phyloP scores from a whole-genome alignment of 768 basidiomycete genomes.

The Mycena albidolilacea region DNA sequence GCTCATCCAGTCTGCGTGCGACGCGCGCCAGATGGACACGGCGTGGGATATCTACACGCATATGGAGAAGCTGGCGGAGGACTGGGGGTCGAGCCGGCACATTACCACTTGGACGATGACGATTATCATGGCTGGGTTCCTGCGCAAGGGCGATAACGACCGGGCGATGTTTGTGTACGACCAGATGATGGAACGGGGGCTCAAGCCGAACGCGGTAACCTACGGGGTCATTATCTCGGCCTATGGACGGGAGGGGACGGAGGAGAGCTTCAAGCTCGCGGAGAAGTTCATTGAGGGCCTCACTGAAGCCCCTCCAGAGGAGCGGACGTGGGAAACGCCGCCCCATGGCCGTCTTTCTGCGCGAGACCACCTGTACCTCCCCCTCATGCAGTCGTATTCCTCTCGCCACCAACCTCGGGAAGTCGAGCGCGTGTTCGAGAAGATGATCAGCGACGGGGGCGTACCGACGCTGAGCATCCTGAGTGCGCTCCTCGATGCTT shows the following conservation, averaged over 20 bases:
- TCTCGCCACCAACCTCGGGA: constrained; percentile 60
- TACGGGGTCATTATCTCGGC: constrained; percentile 77
- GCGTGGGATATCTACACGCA: constrained; percentile 78
- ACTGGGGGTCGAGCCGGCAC: constrained; percentile 55
- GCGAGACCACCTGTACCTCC: constrained; percentile 71
- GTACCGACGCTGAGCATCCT: constrained; percentile 72
- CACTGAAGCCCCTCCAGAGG: constrained; percentile 51
- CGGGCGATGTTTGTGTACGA: constrained; percentile 78
- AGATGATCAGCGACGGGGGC: constrained; percentile 68
- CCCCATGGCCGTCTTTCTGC: constrained; percentile 57
- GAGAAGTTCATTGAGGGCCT: constrained; percentile 75
- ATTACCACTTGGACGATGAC: constrained; percentile 77
- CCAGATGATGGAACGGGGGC: constrained; percentile 76
- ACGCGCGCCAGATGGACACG: constrained; percentile 72
- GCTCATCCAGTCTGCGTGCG: constrained; percentile 86
- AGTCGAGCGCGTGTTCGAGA: constrained; percentile 69
- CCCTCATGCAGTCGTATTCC: constrained; percentile 71
- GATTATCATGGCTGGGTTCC: constrained; percentile 81
- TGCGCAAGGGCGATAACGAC: constrained; percentile 66
- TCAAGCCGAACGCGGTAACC: constrained; percentile 78
- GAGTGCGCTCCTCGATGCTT: constrained; percentile 78
- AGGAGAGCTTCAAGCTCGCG: constrained; percentile 70
- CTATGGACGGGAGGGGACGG: constrained; percentile 65
- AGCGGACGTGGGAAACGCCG: constrained; percentile 57
- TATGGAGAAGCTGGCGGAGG: constrained; percentile 67